Evolutionary conservation across 108 stramenopile genomes (phyloP).

Genomic region (Fragilaria crotonensis): DNA sequence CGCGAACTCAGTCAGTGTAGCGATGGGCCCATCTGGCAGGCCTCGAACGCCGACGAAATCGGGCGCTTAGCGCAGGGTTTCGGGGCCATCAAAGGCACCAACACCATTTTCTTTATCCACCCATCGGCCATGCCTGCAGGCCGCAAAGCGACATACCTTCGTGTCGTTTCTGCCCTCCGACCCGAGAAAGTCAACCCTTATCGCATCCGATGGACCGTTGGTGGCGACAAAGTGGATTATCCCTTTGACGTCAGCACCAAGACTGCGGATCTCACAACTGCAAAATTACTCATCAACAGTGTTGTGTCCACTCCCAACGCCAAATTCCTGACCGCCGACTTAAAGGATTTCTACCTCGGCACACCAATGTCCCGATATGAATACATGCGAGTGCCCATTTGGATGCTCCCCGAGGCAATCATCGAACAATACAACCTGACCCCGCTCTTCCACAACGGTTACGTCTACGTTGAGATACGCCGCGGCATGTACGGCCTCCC

Average conservation of each 20-base stretch:
- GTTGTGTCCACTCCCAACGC: conserved; percentile 24
- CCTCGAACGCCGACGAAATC: conserved; percentile 10
- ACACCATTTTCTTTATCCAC: too few species aligned
- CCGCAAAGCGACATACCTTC: too few species aligned
- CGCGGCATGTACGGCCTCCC: too few species aligned
- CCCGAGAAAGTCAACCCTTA: conserved; percentile 18
- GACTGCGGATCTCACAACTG: conserved; percentile 30
- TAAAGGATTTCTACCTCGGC: conserved; percentile 35
- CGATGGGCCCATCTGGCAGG: conserved; percentile 15
- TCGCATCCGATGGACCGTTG: conserved; percentile 21
- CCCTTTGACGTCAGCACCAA: too few species aligned
- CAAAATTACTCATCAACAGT: conserved; percentile 41
- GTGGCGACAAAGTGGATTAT: conserved; percentile 33
- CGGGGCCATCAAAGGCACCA: too few species aligned
- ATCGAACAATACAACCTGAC: conserved; percentile 25
- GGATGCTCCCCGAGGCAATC: conserved; percentile 23
- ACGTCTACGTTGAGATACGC: too few species aligned
- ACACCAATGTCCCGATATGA: conserved; percentile 22
- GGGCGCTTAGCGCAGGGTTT: conserved; percentile 16
- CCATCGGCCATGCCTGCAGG: too few species aligned
- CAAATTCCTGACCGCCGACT: conserved; percentile 18
- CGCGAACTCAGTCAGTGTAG: too few species aligned
- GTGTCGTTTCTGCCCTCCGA: too few species aligned
- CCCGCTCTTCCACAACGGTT: too few species aligned
- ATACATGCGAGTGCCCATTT: too few species aligned